A percentile compares a stretch with the other conserved stretches of the same genome.
phyloP scores from a whole-genome alignment of 768 basidiomycete genomes.

The Amyloporia xantha region DNA sequence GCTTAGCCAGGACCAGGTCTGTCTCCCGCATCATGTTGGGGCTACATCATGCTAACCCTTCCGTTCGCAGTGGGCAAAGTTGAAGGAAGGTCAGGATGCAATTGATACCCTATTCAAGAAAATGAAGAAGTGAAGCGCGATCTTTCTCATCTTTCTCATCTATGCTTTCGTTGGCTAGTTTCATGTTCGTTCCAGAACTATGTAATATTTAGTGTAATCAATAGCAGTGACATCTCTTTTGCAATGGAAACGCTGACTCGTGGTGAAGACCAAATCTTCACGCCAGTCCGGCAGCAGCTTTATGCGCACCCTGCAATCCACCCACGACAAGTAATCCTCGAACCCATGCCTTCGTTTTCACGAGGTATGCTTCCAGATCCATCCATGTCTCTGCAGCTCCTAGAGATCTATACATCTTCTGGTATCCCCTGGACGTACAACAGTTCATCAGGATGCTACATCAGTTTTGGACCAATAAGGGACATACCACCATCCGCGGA shows the following conservation, averaged over 20 bases:
- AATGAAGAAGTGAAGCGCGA: conserved; percentile 7
- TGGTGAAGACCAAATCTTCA: conserved; percentile 7
- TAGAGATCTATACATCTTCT: conserved; percentile 44
- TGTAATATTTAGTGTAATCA: neutral
- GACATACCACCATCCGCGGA: conserved; percentile 65
- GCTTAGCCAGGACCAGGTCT: conserved; percentile 56
- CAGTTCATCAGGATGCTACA: conserved; percentile 7
- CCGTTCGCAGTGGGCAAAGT: conserved; percentile 44
- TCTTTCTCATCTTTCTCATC: neutral
- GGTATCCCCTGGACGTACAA: conserved; percentile 46
- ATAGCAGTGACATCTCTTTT: no score
- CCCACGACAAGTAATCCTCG: conserved; percentile 53
- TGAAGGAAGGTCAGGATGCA: conserved; percentile 37
- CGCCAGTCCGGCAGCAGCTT: conserved; percentile 65
- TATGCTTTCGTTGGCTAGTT: conserved; percentile 1
- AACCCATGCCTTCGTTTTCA: conserved; percentile 58
- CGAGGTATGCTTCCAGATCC: conserved; percentile 53
- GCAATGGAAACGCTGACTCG: neutral
- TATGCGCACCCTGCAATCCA: conserved; percentile 60
- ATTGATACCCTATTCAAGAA: conserved; percentile 47
- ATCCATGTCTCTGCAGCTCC: conserved; percentile 51
- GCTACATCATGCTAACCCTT: neutral
- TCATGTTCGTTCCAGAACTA: neutral
- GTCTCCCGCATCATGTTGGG: neutral
- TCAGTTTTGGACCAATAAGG: no score